A percentile compares a stretch with the other conserved stretches of the same genome.
These are phyloP conservation scores for Rubia peregrina DNA, from an alignment of 305 asterid genomes.

Conservation along the genomic window DNA sequence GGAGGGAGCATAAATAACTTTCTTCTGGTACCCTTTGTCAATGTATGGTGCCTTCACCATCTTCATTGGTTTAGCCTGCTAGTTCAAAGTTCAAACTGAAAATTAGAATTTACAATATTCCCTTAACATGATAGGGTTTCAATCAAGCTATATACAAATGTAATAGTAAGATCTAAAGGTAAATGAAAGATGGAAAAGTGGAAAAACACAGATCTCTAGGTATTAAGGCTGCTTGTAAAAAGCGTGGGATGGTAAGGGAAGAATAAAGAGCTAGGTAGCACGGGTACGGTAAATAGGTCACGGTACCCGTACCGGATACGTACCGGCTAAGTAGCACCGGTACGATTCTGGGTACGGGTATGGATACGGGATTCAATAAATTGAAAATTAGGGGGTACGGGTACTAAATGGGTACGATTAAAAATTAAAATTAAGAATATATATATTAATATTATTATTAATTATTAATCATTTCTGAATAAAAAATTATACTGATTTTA, in stretches of 20 bases:
- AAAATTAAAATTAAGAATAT: no score
- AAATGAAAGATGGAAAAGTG: neutral
- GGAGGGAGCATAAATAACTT: no score
- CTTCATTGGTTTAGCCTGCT: neutral
- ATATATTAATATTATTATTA: no score
- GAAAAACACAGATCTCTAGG: neutral
- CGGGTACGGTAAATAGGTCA: no score
- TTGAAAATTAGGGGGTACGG: no score
- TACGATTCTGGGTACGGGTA: no score
- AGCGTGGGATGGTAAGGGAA: neutral
- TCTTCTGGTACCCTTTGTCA: neutral
- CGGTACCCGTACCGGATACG: no score
- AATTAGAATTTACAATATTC: neutral
- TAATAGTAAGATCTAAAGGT: neutral
- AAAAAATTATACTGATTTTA: no score
- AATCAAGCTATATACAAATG: neutral
- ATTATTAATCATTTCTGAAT: no score
- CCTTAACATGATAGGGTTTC: constrained; percentile 1
- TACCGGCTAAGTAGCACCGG: no score
- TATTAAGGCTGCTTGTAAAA: neutral
- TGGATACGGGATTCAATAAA: no score
- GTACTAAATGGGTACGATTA: no score
- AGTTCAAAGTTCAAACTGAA: neutral
- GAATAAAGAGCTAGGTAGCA: neutral
- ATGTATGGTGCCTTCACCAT: neutral